A percentile compares a stretch with the other conserved stretches of the same genome.
phyloP scores from a whole-genome alignment of 2,329 filamentous ascomycete species.

The Hypocrella siamensis region DNA sequence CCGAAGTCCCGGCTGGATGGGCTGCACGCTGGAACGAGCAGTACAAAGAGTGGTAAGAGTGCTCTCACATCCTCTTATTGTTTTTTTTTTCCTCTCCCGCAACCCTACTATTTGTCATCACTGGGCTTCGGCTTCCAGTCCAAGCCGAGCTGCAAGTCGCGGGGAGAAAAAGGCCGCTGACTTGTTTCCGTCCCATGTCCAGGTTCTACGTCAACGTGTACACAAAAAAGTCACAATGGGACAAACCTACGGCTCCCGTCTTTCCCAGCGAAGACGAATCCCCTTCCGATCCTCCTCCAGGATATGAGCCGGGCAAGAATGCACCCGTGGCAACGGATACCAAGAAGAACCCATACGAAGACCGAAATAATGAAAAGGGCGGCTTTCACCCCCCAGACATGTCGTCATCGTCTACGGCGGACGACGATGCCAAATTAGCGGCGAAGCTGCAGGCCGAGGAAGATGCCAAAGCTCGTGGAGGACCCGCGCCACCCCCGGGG shows the following conservation, averaged over 20 bases:
- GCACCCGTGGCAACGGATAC: slow-evolving; percentile 27
- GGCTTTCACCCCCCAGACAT: slow-evolving; percentile 7
- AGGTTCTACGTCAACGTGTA: slow-evolving; percentile 86
- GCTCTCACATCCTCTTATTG: background rate
- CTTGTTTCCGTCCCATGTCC: background rate
- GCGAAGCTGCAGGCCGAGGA: slow-evolving; percentile 73
- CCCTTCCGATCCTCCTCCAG: slow-evolving; percentile 49
- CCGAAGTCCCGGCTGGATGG: slow-evolving; percentile 55
- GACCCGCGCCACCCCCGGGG: slow-evolving; percentile 16
- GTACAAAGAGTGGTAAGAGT: slow-evolving; percentile 64
- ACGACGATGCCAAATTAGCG: slow-evolving; percentile 60
- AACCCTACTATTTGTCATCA: background rate
- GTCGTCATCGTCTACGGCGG: slow-evolving; percentile 18
- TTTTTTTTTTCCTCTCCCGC: slow-evolving; percentile 3
- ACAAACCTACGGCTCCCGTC: slow-evolving; percentile 58
- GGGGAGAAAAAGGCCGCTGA: background rate
- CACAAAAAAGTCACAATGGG: slow-evolving; percentile 86
- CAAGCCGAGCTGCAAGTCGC: no score
- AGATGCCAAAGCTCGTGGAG: slow-evolving; percentile 39
- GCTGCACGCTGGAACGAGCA: slow-evolving; percentile 73
- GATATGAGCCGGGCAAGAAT: slow-evolving; percentile 35
- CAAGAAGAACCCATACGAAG: slow-evolving; percentile 60
- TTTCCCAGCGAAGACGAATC: slow-evolving; percentile 28
- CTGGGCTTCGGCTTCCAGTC: no score
- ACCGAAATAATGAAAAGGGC: slow-evolving; percentile 8